A percentile compares a stretch with the other conserved stretches of the same genome.
Conservation (phyloP, 2,329 filamentous ascomycete genomes). For the Penicillium hordei region DNA sequence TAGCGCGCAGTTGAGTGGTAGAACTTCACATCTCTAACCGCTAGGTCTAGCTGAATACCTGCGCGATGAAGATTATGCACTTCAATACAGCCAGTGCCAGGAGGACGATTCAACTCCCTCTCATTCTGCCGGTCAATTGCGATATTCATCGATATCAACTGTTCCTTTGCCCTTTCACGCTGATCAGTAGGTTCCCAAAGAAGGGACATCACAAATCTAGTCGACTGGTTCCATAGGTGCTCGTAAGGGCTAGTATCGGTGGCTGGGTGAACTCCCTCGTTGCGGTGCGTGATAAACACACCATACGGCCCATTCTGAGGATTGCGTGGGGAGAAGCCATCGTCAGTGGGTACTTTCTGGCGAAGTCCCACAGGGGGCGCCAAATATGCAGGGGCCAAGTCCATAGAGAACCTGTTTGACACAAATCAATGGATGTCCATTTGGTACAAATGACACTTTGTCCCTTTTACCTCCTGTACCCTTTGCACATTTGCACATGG, state of each 20-base stretch:
- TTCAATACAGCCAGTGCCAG: background rate
- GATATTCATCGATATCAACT: background rate
- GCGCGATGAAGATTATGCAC: background rate
- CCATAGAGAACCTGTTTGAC: background rate
- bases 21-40: constrained; percentile 3
- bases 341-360: background rate
- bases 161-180: background rate
- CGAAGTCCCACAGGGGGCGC: background rate
- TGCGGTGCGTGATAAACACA: background rate
- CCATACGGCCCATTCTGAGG: background rate
- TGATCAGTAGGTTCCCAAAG: background rate
- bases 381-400: background rate
- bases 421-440: background rate
- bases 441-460: background rate
- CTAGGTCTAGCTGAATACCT: constrained; percentile 3
- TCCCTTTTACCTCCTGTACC: background rate
- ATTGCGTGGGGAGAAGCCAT: background rate
- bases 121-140: background rate
- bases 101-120: background rate
- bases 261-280: background rate
- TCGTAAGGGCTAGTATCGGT: background rate
- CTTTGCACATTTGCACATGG: background rate
- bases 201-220: background rate
- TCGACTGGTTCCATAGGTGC: background rate
- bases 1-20: constrained; percentile 2